These are phyloP conservation scores for Odontarrhena argentea DNA, from an alignment of 345 rosid species.

Conservation along the genomic window DNA sequence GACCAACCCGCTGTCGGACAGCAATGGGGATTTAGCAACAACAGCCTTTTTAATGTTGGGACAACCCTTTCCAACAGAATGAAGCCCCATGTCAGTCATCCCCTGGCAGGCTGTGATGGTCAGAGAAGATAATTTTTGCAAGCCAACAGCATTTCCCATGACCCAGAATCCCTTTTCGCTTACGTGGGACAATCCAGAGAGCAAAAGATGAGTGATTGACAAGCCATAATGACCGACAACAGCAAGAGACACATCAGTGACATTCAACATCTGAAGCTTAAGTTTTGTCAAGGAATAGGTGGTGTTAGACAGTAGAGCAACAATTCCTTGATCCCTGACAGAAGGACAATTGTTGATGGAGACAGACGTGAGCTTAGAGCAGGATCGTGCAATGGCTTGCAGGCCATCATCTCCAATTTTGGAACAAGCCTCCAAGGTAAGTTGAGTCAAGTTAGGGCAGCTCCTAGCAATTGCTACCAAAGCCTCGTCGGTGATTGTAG, in stretches of 20 bases:
- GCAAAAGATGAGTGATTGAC: slow-evolving; percentile 67
- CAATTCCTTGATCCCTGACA: slow-evolving; percentile 91
- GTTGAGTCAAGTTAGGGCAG: slow-evolving; percentile 75
- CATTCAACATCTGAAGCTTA: slow-evolving; percentile 72
- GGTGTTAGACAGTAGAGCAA: slow-evolving; percentile 57
- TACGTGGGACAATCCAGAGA: slow-evolving; percentile 60
- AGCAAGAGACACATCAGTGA: slow-evolving; percentile 84
- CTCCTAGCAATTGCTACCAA: slow-evolving; percentile 64
- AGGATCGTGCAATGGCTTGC: slow-evolving; percentile 61
- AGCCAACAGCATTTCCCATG: slow-evolving; percentile 84
- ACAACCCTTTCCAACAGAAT: slow-evolving; percentile 78
- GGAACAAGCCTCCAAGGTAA: slow-evolving; percentile 74
- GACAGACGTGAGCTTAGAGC: slow-evolving; percentile 69
- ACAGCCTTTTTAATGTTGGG: slow-evolving; percentile 69
- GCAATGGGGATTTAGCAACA: slow-evolving; percentile 54
- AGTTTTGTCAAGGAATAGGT: slow-evolving; percentile 55
- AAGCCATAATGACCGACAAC: slow-evolving; percentile 88
- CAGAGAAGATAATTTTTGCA: slow-evolving; percentile 74
- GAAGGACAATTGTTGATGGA: slow-evolving; percentile 72
- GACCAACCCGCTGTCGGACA: slow-evolving; percentile 82
- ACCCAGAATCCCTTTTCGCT: slow-evolving; percentile 95
- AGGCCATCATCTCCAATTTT: slow-evolving; percentile 76
- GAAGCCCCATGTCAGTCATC: slow-evolving; percentile 72
- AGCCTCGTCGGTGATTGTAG: slow-evolving; percentile 62
- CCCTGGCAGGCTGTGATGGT: slow-evolving; percentile 70